These are phyloP conservation scores for Populus davidiana DNA, from an alignment of 345 rosid species.

Conservation along the genomic window DNA sequence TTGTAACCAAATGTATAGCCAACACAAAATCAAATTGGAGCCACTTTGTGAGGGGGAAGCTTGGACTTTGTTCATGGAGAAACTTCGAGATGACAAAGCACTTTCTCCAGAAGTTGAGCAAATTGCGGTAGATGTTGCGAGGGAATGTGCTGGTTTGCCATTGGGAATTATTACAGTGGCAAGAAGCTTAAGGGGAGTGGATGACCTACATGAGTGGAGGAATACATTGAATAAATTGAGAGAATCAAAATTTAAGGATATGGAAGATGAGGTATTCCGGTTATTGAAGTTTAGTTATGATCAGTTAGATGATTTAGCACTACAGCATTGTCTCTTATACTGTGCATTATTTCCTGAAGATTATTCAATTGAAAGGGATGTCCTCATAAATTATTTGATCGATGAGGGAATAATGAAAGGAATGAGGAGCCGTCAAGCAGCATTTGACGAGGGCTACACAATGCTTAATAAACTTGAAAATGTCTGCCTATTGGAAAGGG, in stretches of 20 bases:
- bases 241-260: too few relatives aligned
- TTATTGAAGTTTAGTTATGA: too few relatives aligned
- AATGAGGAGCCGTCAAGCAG: too few relatives aligned
- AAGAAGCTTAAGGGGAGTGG: not conserved
- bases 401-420: constrained; percentile 16
- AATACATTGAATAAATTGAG: too few relatives aligned
- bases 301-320: constrained; percentile 10
- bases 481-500: constrained; percentile 13
- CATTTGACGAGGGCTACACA: too few relatives aligned
- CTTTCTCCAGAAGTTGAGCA: not conserved
- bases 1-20: not conserved
- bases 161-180: not conserved
- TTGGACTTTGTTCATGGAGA: not conserved
- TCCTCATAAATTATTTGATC: constrained; percentile 12
- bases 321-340: constrained; percentile 17
- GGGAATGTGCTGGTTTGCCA: not conserved
- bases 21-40: not conserved
- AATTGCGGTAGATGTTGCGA: not conserved
- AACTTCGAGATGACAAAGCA: too few relatives aligned
- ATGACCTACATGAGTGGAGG: too few relatives aligned
- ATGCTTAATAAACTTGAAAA: too few relatives aligned
- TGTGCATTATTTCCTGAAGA: constrained; percentile 22
- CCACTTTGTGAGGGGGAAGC: not conserved
- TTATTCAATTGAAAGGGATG: not conserved
- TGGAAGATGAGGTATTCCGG: too few relatives aligned